A percentile compares a stretch with the other conserved stretches of the same genome.
phyloP scores from a whole-genome alignment of 2,329 filamentous ascomycete genomes.

The Pseudophaeomoniella oleicola region DNA sequence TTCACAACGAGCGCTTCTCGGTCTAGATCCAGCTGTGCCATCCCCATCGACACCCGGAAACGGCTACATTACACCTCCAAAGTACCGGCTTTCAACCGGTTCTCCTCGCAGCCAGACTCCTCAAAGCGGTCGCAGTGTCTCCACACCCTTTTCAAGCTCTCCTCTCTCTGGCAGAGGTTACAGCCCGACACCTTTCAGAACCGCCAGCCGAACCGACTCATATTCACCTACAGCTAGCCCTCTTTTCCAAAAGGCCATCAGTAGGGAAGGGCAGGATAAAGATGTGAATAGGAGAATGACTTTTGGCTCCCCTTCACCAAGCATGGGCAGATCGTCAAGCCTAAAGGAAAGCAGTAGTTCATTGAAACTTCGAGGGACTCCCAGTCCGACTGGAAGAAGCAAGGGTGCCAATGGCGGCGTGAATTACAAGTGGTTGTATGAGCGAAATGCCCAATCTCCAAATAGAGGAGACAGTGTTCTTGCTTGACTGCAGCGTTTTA shows the following conservation, averaged over 20 bases:
- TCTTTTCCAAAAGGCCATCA: conserved; percentile 39
- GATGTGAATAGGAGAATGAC: conserved; percentile 42
- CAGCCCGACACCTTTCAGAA: background rate
- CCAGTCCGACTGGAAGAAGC: conserved; percentile 46
- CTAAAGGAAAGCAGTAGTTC: conserved; percentile 34
- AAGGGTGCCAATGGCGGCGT: conserved; percentile 62
- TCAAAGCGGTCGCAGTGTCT: conserved; percentile 38
- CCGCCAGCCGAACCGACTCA: conserved; percentile 16
- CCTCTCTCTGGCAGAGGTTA: conserved; percentile 38
- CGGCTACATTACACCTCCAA: conserved; percentile 70
- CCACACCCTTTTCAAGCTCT: conserved; percentile 34
- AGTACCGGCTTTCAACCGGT: conserved; percentile 64
- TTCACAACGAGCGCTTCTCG: conserved; percentile 73
- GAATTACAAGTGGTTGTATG: conserved; percentile 92
- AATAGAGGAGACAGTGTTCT: background rate
- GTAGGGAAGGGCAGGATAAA: conserved; percentile 16
- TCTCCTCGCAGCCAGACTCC: conserved; percentile 36
- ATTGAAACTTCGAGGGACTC: conserved; percentile 33
- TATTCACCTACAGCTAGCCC: conserved; percentile 25
- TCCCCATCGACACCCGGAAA: conserved; percentile 51
- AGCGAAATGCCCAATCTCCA: conserved; percentile 36
- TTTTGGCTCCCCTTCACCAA: conserved; percentile 42
- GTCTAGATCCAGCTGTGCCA: conserved; percentile 56
- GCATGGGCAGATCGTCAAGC: conserved; percentile 27
- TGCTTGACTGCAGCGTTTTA: background rate